Evolutionary conservation across 768 basidiomycete genomes (phyloP).

Genomic region (Lentinula sp.): DNA sequence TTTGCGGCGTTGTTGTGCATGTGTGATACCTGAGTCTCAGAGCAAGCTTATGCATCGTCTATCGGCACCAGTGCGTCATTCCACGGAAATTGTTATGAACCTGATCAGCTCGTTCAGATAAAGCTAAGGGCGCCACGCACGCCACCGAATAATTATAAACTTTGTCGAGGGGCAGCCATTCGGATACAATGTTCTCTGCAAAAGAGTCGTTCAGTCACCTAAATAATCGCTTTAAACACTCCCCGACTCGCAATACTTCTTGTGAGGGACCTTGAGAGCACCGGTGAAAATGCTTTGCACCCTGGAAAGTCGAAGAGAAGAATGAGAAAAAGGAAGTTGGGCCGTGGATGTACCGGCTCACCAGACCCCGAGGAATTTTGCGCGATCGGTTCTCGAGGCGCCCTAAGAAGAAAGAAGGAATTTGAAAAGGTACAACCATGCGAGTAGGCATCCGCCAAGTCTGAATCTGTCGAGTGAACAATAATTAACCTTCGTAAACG

Average conservation of each 20-base stretch:
- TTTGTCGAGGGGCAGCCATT: not conserved
- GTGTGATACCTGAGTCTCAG: not conserved
- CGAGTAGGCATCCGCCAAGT: not conserved
- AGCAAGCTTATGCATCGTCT: not conserved
- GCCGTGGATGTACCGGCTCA: conserved; percentile 3
- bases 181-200: too few relatives aligned
- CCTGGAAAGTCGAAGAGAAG: not conserved
- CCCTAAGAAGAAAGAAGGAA: not conserved
- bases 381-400: not conserved
- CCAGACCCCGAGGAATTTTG: conserved; percentile 1
- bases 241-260: not conserved
- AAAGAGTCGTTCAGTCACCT: too few relatives aligned
- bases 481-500: not conserved
- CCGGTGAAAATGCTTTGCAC: not conserved
- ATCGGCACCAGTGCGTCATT: not conserved
- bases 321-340: not conserved
- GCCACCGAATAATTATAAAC: not conserved
- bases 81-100: not conserved
- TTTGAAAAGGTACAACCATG: not conserved
- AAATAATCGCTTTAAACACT: not conserved
- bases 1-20: not conserved
- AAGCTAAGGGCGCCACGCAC: not conserved
- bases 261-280: not conserved
- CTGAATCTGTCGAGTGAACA: not conserved
- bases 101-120: not conserved